A percentile compares a stretch with the other conserved stretches of the same genome.
Evolutionary conservation across 768 basidiomycete species (phyloP).

Genomic region (Wakefieldia striispora): DNA sequence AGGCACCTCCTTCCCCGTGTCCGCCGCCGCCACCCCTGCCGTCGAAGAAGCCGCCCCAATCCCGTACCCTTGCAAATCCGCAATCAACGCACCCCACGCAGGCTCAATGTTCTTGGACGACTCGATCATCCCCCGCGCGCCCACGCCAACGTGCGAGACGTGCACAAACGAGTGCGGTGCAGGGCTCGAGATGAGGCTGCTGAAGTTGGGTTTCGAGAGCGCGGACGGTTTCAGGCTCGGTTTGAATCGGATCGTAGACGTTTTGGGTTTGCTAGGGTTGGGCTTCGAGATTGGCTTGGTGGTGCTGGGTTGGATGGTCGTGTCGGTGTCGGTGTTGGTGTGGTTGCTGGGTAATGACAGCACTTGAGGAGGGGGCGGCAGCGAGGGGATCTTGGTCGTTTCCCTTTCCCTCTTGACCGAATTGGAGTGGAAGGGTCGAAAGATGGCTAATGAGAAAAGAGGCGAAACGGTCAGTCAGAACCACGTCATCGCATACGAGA

Average conservation of each 20-base stretch:
- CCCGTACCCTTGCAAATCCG: conserved; percentile 42
- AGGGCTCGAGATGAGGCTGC: conserved; percentile 54
- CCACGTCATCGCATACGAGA: neutral
- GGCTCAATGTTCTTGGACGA: conserved; percentile 52
- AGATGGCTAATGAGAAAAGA: conserved; percentile 17
- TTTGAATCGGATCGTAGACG: too few species aligned
- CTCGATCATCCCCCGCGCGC: conserved; percentile 49
- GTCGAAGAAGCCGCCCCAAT: conserved; percentile 8
- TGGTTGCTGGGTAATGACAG: too few species aligned
- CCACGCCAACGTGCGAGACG: conserved; percentile 62
- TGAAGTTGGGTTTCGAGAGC: conserved; percentile 26
- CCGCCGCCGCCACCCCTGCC: too few species aligned
- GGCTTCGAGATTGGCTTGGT: too few species aligned
- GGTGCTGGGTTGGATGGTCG: too few species aligned
- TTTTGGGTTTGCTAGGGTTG: too few species aligned
- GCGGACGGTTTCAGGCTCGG: too few species aligned
- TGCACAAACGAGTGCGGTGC: conserved; percentile 63
- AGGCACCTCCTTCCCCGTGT: too few species aligned
- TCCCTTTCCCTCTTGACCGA: conserved; percentile 25
- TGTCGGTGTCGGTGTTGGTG: too few species aligned
- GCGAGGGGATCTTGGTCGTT: conserved; percentile 36
- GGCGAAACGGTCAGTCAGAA: neutral
- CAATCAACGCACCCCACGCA: conserved; percentile 48
- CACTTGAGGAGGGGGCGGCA: conserved; percentile 17
- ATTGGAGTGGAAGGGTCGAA: conserved; percentile 28